Base-by-base conservation (phyloP, 441 rosid genomes). In the Lepidium campestre region DNA sequence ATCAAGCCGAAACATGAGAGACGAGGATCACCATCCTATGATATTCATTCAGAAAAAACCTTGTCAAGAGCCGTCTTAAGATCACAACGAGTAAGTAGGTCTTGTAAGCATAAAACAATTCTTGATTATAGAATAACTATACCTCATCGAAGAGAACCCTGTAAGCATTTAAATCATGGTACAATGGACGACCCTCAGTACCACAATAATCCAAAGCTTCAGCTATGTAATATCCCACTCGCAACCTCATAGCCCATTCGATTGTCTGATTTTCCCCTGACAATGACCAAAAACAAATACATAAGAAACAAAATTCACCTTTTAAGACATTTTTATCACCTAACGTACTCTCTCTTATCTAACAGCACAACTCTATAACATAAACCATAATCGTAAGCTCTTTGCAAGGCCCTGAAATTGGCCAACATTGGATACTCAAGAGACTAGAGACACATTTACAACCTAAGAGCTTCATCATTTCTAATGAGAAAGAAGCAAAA, bases 141-240 rank as follows among this genome's bases (percentile, higher is more conserved):
- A 93, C 98, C 98, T 93, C 97, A 57, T 93, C 98, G 62, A 93
- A 93, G 52, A 93, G 93, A 84, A 90, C 97, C 83, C 97, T 85
- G 31, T 93, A 90, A 49, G 96, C 97, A 74, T 93, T 90, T 73
- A 93, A 77, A 76, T 93, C 98, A 74, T 93, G 97, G 78, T 90
- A 93, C 74, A 93, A 62, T 2, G 88, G 96, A 57, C 86, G 94
- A 52, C 94, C 96, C 75, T 87, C 86, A 11, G 79, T 72, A 62
- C 91, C 79, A 77, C 98, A 87, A 82, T 90, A 90, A 77, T 86
- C 91, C 71, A 93, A 83, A 65, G 96, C 97, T 82, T 90, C 96
- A 6, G 94, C 96, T 61, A 93, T 88, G 73, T 79, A 79, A 40
- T 90, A 76, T 65, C 96, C 97, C 68, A 93, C 98, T 80, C 97